Conservation (phyloP, 2,329 filamentous ascomycete species). For the Exophiala spinifera region DNA sequence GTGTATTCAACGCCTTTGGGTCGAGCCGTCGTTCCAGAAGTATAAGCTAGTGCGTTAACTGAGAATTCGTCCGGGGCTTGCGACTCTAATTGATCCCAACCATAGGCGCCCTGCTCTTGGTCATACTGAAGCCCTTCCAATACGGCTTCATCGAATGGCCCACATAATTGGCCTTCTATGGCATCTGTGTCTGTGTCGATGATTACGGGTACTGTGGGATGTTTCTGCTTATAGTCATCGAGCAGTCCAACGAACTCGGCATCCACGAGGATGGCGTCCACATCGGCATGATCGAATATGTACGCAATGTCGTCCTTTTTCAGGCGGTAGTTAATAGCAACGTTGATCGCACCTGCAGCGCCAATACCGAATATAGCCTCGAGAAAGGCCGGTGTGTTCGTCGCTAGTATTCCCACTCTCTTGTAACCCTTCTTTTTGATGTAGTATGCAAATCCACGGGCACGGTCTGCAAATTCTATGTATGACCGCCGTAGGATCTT, state of each 20-base stretch:
- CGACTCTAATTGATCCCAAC: conserved; percentile 73
- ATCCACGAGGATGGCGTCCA: conserved; percentile 83
- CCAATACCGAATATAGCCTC: conserved; percentile 86
- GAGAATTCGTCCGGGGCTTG: conserved; percentile 73
- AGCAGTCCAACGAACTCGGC: conserved; percentile 72
- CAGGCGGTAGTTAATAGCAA: conserved; percentile 70
- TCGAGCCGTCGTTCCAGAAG: conserved; percentile 83
- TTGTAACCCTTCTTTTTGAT: conserved; percentile 69
- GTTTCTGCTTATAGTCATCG: conserved; percentile 58
- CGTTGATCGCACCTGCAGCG: conserved; percentile 74
- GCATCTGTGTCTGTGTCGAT: conserved; percentile 82
- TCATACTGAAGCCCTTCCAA: conserved; percentile 76
- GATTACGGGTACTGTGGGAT: conserved; percentile 66
- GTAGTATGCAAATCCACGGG: conserved; percentile 84
- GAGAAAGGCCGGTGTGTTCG: conserved; percentile 93
- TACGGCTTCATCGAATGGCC: conserved; percentile 80
- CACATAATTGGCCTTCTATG: conserved; percentile 68
- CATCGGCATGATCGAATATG: conserved; percentile 83
- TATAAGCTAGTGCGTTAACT: conserved; percentile 85
- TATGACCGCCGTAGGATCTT: conserved; percentile 74
- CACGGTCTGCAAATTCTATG: conserved; percentile 76
- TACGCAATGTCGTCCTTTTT: conserved; percentile 85
- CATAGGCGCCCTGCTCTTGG: conserved; percentile 58
- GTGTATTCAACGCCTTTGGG: conserved; percentile 95
- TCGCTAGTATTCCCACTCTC: conserved; percentile 78